phyloP scores from a whole-genome alignment of 2,329 filamentous ascomycete species.

The Paramyrothecium roridum region DNA sequence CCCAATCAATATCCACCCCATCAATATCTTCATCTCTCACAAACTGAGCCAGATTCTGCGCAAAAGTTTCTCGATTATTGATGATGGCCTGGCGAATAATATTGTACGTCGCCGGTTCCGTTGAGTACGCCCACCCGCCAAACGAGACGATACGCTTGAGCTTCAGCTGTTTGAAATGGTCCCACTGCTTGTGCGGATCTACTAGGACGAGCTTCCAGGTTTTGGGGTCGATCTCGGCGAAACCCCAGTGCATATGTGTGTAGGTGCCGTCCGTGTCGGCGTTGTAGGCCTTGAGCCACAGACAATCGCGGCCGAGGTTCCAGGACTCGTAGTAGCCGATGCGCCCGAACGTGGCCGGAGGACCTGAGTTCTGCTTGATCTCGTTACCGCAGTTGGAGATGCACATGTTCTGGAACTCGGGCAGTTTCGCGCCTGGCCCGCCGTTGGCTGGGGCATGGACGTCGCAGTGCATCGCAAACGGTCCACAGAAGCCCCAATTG shows the following conservation, averaged over 20 bases:
- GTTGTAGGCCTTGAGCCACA: slow-evolving; percentile 1
- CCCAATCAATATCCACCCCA: slow-evolving; percentile 34
- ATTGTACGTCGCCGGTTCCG: not conserved
- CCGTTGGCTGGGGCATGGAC: slow-evolving; percentile 15
- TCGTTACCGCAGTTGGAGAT: slow-evolving; percentile 16
- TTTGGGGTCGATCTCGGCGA: slow-evolving; percentile 5
- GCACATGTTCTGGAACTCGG: slow-evolving; percentile 10
- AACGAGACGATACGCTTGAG: slow-evolving; percentile 14
- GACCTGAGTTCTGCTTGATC: slow-evolving; percentile 6
- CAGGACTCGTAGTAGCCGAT: slow-evolving; percentile 14
- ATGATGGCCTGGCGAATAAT: slow-evolving; percentile 8
- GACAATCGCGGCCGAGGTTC: slow-evolving; percentile 7
- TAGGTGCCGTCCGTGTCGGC: slow-evolving; percentile 1
- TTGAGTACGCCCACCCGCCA: slow-evolving; percentile 12
- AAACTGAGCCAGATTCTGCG: slow-evolving; percentile 27
- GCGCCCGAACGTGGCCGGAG: slow-evolving; percentile 4
- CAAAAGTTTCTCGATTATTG: slow-evolving; percentile 24
- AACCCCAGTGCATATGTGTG: slow-evolving; percentile 12
- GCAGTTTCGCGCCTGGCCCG: slow-evolving; percentile 11
- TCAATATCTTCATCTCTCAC: slow-evolving; percentile 27
- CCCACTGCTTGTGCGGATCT: slow-evolving; percentile 11
- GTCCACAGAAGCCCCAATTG: slow-evolving; percentile 39
- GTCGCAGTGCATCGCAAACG: slow-evolving; percentile 33
- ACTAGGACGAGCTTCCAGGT: slow-evolving; percentile 6
- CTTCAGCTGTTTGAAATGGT: slow-evolving; percentile 6